These are phyloP conservation scores for Saxophila tyrrhenica DNA, from an alignment of 495 filamentous ascomycete genomes.

Conservation along the genomic window DNA sequence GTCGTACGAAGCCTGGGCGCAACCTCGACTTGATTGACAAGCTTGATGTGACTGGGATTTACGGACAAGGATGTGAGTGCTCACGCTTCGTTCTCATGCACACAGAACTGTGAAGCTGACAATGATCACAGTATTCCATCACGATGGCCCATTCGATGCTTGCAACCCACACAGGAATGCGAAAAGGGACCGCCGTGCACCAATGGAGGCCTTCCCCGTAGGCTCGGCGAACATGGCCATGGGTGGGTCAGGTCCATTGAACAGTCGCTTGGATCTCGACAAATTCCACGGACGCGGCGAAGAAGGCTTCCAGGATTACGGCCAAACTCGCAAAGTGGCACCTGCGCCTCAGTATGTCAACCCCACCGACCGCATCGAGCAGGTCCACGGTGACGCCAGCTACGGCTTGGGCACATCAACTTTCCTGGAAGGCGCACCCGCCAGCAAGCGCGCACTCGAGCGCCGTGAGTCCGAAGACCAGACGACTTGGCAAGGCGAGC, in stretches of 20 bases:
- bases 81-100: background rate
- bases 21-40: conserved; percentile 92
- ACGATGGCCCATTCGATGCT: conserved; percentile 96
- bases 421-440: conserved; percentile 89
- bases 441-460: conserved; percentile 71
- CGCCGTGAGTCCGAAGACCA: conserved; percentile 57
- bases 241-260: conserved; percentile 76
- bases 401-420: conserved; percentile 87
- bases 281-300: conserved; percentile 68
- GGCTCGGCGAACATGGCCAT: conserved; percentile 85
- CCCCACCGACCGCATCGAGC: conserved; percentile 47
- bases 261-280: conserved; percentile 69
- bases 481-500: conserved; percentile 5
- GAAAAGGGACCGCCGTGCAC: conserved; percentile 67
- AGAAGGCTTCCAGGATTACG: conserved; percentile 77
- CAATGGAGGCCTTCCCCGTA: conserved; percentile 93
- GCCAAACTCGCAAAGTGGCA: conserved; percentile 24
- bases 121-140: conserved; percentile 69
- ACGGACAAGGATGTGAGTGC: conserved; percentile 79
- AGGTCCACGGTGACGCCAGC: conserved; percentile 72
- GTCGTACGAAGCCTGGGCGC: conserved; percentile 39
- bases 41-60: conserved; percentile 93
- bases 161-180: conserved; percentile 93
- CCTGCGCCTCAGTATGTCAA: conserved; percentile 41
- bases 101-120: background rate